Conservation (phyloP, 805 yeast genomes). For the Zygosaccharomyces gambellarensis region DNA sequence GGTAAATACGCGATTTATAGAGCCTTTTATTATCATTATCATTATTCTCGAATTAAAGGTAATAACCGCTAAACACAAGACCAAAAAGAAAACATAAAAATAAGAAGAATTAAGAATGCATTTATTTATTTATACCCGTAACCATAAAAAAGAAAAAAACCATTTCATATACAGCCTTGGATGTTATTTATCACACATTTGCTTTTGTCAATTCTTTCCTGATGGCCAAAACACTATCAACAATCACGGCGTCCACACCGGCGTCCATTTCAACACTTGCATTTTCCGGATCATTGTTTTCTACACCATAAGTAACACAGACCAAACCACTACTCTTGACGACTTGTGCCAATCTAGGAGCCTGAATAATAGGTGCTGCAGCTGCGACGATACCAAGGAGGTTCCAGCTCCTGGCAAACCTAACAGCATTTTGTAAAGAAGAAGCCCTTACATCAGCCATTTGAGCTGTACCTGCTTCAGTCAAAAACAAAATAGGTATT, state of each 20-base stretch:
- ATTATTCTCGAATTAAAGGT: slow-evolving; percentile 33
- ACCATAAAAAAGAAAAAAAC: background rate
- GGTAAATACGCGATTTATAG: background rate
- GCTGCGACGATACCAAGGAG: slow-evolving; percentile 88
- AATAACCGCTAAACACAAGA: background rate
- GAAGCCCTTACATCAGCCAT: slow-evolving; percentile 90
- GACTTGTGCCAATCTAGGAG: slow-evolving; percentile 87
- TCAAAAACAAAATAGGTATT: slow-evolving; percentile 82
- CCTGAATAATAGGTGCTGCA: slow-evolving; percentile 76
- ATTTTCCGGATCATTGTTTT: slow-evolving; percentile 78
- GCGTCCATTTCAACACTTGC: slow-evolving; percentile 84
- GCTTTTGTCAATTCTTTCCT: slow-evolving; percentile 62
- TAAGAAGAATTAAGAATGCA: background rate
- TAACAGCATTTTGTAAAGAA: slow-evolving; percentile 82
- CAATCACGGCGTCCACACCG: slow-evolving; percentile 98
- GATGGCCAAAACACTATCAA: slow-evolving; percentile 90
- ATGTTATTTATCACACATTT: background rate
- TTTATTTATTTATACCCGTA: no score
- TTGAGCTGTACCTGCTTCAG: slow-evolving; percentile 77
- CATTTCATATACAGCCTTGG: background rate
- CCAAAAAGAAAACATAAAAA: background rate
- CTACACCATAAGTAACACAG: slow-evolving; percentile 85
- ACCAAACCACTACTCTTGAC: slow-evolving; percentile 88
- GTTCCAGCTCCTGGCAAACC: slow-evolving; percentile 90
- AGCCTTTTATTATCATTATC: slow-evolving; percentile 76